phyloP scores from a whole-genome alignment of 2,329 filamentous ascomycete genomes.

The Cadophora malorum region DNA sequence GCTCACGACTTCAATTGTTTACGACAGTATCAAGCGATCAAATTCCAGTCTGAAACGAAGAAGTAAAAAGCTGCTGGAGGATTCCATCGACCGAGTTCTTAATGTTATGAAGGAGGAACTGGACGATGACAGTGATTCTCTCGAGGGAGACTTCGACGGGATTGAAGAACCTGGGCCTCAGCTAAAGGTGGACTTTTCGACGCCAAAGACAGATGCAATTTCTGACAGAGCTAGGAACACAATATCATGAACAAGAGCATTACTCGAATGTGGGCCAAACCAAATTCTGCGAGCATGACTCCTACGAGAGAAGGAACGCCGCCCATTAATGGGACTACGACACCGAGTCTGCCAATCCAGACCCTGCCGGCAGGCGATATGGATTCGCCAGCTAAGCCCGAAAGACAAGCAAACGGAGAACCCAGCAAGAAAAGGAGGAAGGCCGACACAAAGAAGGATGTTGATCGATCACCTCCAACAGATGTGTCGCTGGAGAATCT shows the following conservation, averaged over 20 bases:
- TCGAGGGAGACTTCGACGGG: constrained; percentile 58
- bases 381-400: constrained; percentile 46
- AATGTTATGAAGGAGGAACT: constrained; percentile 66
- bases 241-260: constrained; percentile 73
- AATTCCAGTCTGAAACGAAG: constrained; percentile 86
- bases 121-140: constrained; percentile 52
- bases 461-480: constrained; percentile 69
- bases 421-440: constrained; percentile 71
- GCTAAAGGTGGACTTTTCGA: constrained; percentile 38
- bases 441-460: constrained; percentile 55
- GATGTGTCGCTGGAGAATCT: constrained; percentile 74
- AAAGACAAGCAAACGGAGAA: constrained; percentile 69
- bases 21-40: constrained; percentile 80
- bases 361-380: constrained; percentile 34
- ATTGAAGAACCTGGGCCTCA: constrained; percentile 47
- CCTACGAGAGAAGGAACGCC: constrained; percentile 35
- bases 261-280: constrained; percentile 61
- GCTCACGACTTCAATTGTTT: constrained; percentile 68
- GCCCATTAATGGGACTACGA: constrained; percentile 24
- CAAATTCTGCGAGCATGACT: constrained; percentile 39
- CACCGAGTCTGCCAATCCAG: constrained; percentile 37
- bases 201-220: background rate
- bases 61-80: constrained; percentile 81
- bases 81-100: constrained; percentile 83
- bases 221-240: constrained; percentile 50